Conservation (phyloP, 192 early-diverging fungal genomes). For the Backusella tuberculispora region DNA sequence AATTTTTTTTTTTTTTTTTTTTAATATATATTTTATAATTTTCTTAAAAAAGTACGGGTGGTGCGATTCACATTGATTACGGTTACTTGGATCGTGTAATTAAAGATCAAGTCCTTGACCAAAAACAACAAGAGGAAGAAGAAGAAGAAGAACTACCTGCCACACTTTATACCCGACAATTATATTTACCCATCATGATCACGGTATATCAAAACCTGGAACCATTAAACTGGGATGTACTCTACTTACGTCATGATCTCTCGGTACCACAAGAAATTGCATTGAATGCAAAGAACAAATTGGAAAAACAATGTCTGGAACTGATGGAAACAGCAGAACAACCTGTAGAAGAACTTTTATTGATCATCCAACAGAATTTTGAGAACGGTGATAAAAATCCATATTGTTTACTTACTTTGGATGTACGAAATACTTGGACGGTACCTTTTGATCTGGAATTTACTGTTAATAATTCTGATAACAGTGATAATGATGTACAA, state of each 20-base stretch:
- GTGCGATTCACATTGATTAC: slow-evolving; percentile 74
- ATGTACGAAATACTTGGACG: slow-evolving; percentile 77
- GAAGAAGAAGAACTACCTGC: background rate
- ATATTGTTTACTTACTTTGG: slow-evolving; percentile 78
- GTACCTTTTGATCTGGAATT: slow-evolving; percentile 75
- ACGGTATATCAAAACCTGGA: slow-evolving; percentile 70
- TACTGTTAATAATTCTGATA: slow-evolving; percentile 68
- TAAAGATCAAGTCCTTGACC: slow-evolving; percentile 16
- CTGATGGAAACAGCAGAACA: slow-evolving; percentile 14
- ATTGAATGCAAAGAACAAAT: background rate
- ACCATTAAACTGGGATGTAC: slow-evolving; percentile 64
- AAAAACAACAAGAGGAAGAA: background rate
- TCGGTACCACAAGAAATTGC: background rate
- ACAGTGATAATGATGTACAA: background rate
- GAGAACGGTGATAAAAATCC: slow-evolving; percentile 49
- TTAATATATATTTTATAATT: background rate
- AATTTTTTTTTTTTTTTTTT: too few species aligned
- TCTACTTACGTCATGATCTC: slow-evolving; percentile 51
- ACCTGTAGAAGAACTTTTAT: slow-evolving; percentile 21
- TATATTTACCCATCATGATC: slow-evolving; percentile 68
- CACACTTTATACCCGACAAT: slow-evolving; percentile 66
- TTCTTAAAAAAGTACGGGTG: slow-evolving; percentile 55
- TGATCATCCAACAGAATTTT: slow-evolving; percentile 15
- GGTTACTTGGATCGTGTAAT: slow-evolving; percentile 53
- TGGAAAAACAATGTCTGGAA: background rate